Evolutionary conservation across 257 asterid genomes (phyloP).

Genomic region (Salvia miltiorrhiza): DNA sequence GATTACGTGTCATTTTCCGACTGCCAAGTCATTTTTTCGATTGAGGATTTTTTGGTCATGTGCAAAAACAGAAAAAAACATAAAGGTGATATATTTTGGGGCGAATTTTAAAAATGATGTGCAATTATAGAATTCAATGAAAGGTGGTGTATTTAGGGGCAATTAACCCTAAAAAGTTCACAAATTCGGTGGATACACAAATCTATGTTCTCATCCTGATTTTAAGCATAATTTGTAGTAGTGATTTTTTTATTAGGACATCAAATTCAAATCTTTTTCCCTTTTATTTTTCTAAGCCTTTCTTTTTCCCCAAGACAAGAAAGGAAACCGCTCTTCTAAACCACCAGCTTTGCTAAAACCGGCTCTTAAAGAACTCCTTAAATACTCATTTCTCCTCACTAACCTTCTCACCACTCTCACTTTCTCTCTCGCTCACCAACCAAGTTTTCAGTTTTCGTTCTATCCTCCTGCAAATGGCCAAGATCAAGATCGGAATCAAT

Average conservation of each 20-base stretch:
- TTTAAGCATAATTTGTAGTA: background rate
- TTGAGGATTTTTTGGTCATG: too few species aligned
- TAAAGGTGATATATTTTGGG: too few species aligned
- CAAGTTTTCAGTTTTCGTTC: background rate
- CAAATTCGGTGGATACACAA: background rate
- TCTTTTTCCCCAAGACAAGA: conserved; percentile 35
- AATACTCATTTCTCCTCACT: conserved; percentile 1
- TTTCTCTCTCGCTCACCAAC: background rate
- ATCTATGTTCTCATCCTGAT: conserved; percentile 20
- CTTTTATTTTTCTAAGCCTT: background rate
- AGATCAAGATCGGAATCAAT: conserved; percentile 63
- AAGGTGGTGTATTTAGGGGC: too few species aligned
- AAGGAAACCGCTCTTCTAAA: conserved; percentile 20
- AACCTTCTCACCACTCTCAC: background rate
- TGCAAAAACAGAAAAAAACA: too few species aligned
- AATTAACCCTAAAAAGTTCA: too few species aligned
- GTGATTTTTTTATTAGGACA: background rate
- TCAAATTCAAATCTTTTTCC: background rate
- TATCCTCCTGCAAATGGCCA: conserved; percentile 36
- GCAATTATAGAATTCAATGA: too few species aligned
- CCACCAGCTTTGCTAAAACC: conserved; percentile 25
- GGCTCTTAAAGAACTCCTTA: background rate
- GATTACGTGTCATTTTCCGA: too few species aligned
- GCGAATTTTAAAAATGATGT: too few species aligned
- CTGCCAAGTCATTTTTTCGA: too few species aligned